Percentiles rank a stretch among this genome's conserved stretches.
Conservation (phyloP, 495 filamentous ascomycete genomes). For the Terfezia claveryi region DNA sequence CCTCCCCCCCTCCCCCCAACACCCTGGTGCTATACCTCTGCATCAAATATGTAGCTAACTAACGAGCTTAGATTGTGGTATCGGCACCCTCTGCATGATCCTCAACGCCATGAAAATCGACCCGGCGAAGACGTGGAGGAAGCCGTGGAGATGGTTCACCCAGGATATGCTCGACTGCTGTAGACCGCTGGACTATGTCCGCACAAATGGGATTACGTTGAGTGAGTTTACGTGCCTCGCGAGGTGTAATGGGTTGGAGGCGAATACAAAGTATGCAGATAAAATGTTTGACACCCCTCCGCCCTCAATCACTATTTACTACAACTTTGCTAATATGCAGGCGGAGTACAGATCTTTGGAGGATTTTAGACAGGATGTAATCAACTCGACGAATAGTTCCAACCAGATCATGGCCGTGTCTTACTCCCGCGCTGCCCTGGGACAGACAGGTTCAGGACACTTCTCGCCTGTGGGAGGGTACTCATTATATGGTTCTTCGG, state of each 20-base stretch:
- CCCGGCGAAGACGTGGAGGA: constrained; percentile 15
- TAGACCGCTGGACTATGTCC: constrained; percentile 14
- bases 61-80: constrained; percentile 11
- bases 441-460: constrained; percentile 16
- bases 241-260: constrained; percentile 16
- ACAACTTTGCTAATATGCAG: no score
- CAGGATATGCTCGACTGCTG: constrained; percentile 19
- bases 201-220: constrained; percentile 14
- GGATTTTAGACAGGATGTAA: constrained; percentile 13
- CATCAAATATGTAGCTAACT: not conserved
- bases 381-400: constrained; percentile 6
- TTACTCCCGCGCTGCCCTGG: constrained; percentile 15
- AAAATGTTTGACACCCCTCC: constrained; percentile 4
- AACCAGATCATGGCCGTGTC: constrained; percentile 12
- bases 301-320: no score
- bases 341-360: constrained; percentile 7
- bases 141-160: constrained; percentile 9
- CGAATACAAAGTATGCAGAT: constrained; percentile 13
- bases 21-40: not conserved
- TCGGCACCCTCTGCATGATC: constrained; percentile 19
- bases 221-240: constrained; percentile 16
- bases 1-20: no score
- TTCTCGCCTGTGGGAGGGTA: constrained; percentile 19
- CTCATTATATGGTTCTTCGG: constrained; percentile 5
- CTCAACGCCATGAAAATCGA: constrained; percentile 18